Base-by-base conservation (phyloP, 805 yeast genomes). In the Yueomyces sinensis region DNA sequence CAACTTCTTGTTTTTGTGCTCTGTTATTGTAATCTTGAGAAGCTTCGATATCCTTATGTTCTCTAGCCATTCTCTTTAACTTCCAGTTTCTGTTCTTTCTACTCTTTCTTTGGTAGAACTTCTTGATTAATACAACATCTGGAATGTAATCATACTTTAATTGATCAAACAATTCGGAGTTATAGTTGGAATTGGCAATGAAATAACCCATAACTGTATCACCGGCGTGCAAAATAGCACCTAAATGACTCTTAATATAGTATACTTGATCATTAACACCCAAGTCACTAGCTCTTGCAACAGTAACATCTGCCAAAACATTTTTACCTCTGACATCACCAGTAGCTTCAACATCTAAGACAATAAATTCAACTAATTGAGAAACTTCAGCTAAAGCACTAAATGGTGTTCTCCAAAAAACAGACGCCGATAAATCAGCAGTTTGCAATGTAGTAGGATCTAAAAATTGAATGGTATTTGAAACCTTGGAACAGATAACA, bases 11-110 rank as follows among this genome's bases (percentile, higher is more conserved):
- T 65, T 73, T 80, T 37, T 83, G 87, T 43, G 74, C 79, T 62
- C 86, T 79, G 3, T 74, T 66, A 41, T 60, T 64, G 43, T 56
- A 56, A 38, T 67, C 73, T 45, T 73, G 76, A 44, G 74, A 68
- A 38, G 91, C 93, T 31, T 77, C 86, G 44, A 83, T 75, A 47
- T 87, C 96, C 45, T 74, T 72, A 63, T 87, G 94, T 62, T 91
- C 97, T 53, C 70, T 82, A 27, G 97, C 97, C 95, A 89, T 87
- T 70, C 97, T 81, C 76, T 82, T 82, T 61, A 89, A 74, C 62
- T 80, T 83, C 94, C 94, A 83, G 68, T 76, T 72, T 72, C 78
- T 79, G 44, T 72, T 62, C 65, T 74, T 79, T 63, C 72, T 74
- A 32, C 74, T 66, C 64, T 78, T 80, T 67, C 94, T 78, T 31